Evolutionary conservation across 495 filamentous ascomycete genomes (phyloP).

Genomic region (Neurospora sp.): DNA sequence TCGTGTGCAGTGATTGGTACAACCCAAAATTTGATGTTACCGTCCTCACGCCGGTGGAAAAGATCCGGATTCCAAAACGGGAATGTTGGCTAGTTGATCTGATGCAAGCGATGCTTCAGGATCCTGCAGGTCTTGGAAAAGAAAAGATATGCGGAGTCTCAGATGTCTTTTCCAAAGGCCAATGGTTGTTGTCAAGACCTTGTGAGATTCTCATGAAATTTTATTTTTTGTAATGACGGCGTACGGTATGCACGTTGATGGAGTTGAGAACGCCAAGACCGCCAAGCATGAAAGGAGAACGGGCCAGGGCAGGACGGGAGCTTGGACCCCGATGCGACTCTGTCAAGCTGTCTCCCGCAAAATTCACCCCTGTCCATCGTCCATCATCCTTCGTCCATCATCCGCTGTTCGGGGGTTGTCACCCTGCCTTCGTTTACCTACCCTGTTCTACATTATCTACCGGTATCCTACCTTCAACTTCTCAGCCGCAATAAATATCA

Average conservation of each 20-base stretch:
- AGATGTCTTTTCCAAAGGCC: not conserved
- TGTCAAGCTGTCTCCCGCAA: not conserved
- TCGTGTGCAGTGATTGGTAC: not conserved
- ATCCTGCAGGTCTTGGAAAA: not conserved
- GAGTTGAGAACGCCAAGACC: not conserved
- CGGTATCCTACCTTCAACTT: not conserved
- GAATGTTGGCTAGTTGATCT: not conserved
- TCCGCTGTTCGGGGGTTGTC: not conserved
- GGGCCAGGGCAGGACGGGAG: not conserved
- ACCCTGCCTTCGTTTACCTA: not conserved
- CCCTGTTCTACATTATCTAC: not conserved
- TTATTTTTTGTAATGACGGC: not conserved
- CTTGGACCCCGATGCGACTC: not conserved
- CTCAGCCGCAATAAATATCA: not conserved
- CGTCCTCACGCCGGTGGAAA: not conserved
- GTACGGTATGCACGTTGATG: not conserved
- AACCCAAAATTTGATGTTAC: not conserved
- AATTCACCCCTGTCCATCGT: not conserved
- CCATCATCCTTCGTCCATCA: not conserved
- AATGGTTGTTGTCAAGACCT: not conserved
- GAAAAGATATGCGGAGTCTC: not conserved
- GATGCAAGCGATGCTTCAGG: not conserved
- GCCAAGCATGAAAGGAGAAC: not conserved
- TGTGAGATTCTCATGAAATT: not conserved
- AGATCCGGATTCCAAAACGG: not conserved